Percentiles rank a stretch among this genome's conserved stretches.
phyloP scores from a whole-genome alignment of 2,329 filamentous ascomycete species.

The Trichoderma atroviride region DNA sequence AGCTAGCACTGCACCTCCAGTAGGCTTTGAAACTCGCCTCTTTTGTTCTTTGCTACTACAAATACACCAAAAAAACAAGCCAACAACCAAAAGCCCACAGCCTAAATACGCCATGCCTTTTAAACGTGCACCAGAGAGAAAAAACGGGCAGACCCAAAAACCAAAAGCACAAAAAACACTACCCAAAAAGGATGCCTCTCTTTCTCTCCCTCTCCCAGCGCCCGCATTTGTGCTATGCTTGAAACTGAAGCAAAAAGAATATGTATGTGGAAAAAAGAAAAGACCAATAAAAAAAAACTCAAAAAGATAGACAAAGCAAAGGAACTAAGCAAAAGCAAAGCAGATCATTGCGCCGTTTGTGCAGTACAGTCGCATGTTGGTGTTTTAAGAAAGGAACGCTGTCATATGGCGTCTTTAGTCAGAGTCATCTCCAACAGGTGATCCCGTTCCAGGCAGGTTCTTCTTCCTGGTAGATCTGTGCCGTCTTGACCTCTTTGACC shows the following conservation, averaged over 20 bases:
- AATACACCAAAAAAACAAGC: constrained; percentile 8
- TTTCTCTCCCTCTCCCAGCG: constrained; percentile 1
- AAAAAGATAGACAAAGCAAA: constrained; percentile 25
- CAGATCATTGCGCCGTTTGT: not conserved
- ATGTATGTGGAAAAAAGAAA: not conserved
- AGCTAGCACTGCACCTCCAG: constrained; percentile 23
- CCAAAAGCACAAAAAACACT: constrained; percentile 16
- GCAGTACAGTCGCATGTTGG: not conserved
- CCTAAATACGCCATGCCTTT: constrained; percentile 20
- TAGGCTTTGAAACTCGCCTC: constrained; percentile 23
- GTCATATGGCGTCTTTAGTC: constrained; percentile 34
- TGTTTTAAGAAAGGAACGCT: constrained; percentile 7
- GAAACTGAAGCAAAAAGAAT: constrained; percentile 15
- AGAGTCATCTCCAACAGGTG: constrained; percentile 44
- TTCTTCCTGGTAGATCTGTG: constrained; percentile 38
- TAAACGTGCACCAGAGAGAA: constrained; percentile 8
- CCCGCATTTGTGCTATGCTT: constrained; percentile 19
- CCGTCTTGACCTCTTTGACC: constrained; percentile 37
- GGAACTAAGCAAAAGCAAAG: not conserved
- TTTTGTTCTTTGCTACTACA: constrained; percentile 23
- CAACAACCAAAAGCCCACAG: not conserved
- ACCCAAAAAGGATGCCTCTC: constrained; percentile 14
- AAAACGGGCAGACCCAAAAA: constrained; percentile 9
- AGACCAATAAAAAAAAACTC: not conserved
- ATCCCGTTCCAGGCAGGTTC: constrained; percentile 38